Percentiles rank a stretch among this genome's conserved stretches.
Evolutionary conservation across 306 rosid species (phyloP).

Genomic region (Cicer cuneatum): DNA sequence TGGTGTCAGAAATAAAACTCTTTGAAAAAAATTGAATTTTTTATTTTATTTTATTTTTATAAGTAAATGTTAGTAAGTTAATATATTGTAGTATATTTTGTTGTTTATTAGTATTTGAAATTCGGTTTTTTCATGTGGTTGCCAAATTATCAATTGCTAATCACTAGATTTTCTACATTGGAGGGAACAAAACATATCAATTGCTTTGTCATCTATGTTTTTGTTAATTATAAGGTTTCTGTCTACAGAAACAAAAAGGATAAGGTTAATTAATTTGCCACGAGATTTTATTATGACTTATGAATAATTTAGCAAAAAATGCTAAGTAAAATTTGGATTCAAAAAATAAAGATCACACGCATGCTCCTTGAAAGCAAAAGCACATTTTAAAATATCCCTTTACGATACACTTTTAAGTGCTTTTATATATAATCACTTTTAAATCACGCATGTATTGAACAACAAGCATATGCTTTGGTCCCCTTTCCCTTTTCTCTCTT

Average conservation of each 20-base stretch:
- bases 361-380: constrained; percentile 27
- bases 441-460: constrained; percentile 2
- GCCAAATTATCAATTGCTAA: constrained; percentile 17
- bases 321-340: background rate
- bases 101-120: no score
- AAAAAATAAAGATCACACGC: background rate
- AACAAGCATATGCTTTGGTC: background rate
- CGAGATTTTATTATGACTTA: background rate
- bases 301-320: background rate
- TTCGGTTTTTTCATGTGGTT: background rate
- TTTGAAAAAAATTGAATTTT: background rate
- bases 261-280: background rate
- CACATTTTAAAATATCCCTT: background rate
- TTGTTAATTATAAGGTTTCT: constrained; percentile 8
- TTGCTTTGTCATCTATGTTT: constrained; percentile 25
- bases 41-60: no score
- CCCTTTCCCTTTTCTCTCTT: background rate
- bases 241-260: constrained; percentile 16
- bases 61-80: no score
- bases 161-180: constrained; percentile 3
- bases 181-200: constrained; percentile 28
- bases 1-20: background rate
- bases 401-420: background rate
- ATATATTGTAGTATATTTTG: no score
- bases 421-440: background rate